These are phyloP conservation scores for Aspergillus quadricinctus DNA, from an alignment of 2,329 filamentous ascomycete genomes.

Conservation along the genomic window DNA sequence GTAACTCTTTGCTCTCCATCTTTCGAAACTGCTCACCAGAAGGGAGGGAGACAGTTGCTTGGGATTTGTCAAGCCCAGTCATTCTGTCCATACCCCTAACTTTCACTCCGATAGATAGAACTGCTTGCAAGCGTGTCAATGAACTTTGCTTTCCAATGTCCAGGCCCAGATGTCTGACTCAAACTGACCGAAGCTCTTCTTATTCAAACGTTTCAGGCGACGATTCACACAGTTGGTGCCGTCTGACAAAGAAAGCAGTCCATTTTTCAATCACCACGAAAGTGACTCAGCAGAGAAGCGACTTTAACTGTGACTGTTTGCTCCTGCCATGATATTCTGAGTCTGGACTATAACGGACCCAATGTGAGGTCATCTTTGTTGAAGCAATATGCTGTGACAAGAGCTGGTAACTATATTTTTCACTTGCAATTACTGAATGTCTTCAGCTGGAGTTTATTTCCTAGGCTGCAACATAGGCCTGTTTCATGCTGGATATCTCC, in stretches of 20 bases:
- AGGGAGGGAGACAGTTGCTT: not conserved
- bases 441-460: not conserved
- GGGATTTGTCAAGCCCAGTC: not conserved
- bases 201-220: not conserved
- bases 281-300: not conserved
- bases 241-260: not conserved
- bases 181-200: not conserved
- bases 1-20: slow-evolving; percentile 1
- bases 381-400: not conserved
- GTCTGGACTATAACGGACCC: not conserved
- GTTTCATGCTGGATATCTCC: not conserved
- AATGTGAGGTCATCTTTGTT: not conserved
- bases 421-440: not conserved
- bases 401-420: not conserved
- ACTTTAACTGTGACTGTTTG: not conserved
- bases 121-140: not conserved
- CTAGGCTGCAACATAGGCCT: not conserved
- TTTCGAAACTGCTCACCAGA: not conserved
- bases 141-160: not conserved
- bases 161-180: not conserved
- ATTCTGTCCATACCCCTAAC: not conserved
- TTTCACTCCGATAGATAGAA: not conserved
- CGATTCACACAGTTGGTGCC: not conserved
- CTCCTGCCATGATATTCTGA: not conserved
- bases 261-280: not conserved